phyloP scores from a whole-genome alignment of 225 moss, liverwort and hornwort genomes.

The Neckera pumila region DNA sequence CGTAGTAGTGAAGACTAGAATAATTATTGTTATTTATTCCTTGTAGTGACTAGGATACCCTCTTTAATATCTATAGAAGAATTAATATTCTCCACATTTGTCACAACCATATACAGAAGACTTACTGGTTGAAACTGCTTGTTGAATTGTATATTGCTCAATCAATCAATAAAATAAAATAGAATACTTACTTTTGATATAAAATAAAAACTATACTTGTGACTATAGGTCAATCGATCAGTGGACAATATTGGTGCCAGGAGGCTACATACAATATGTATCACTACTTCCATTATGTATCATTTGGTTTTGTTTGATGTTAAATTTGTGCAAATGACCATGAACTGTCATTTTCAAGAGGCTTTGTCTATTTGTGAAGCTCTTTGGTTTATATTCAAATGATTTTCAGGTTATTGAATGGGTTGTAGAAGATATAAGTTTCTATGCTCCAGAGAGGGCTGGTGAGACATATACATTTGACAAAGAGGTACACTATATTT shows the following conservation, averaged over 20 bases:
- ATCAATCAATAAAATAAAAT: background rate
- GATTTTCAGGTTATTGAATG: slow-evolving; percentile 63
- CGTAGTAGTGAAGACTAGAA: background rate
- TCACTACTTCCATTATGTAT: background rate
- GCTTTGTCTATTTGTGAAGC: background rate
- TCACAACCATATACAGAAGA: background rate
- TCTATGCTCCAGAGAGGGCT: slow-evolving; percentile 63
- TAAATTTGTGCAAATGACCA: background rate
- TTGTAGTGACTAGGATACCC: background rate
- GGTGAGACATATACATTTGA: slow-evolving; percentile 65
- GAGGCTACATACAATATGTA: slow-evolving; percentile 64
- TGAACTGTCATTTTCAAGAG: background rate
- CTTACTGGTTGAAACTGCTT: background rate
- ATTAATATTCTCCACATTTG: background rate
- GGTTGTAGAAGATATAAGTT: slow-evolving; percentile 89
- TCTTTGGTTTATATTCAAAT: background rate
- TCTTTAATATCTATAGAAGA: background rate
- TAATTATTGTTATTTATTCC: background rate
- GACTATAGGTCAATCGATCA: slow-evolving; percentile 64
- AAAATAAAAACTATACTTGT: background rate
- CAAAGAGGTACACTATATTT: slow-evolving; percentile 37
- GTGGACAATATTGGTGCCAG: slow-evolving; percentile 82
- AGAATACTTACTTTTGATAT: background rate
- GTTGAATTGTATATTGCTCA: background rate
- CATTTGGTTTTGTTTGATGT: background rate